Base-by-base conservation (phyloP, 441 rosid genomes). In the Croton setiger region DNA sequence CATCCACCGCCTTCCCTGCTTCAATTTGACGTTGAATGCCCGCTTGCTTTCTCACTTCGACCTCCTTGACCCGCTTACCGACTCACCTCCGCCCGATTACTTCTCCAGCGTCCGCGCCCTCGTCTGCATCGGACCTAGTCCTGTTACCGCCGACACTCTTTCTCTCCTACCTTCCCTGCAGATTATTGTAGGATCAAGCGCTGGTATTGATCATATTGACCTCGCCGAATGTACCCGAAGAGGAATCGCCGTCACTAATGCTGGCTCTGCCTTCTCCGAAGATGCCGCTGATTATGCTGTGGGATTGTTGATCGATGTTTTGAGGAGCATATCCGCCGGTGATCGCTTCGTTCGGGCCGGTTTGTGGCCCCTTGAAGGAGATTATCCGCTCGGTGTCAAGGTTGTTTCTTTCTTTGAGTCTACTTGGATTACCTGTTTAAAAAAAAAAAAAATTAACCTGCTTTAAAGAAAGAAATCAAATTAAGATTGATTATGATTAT, bases 251-350 rank as follows among this genome's bases (percentile, higher is more conserved):
- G 79, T 84, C 36, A 86, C 88, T 33, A 81, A 69, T 43, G 80
- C 83, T 20, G 68, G 86, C 35, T 1, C 55, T 13, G 84, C 85
- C 45, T 87, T 80, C 75, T 74, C 78, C 0, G 83, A 81, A 71
- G 86, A 84, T 20, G 81, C 20, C 9, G 88, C 88, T 2, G 91
- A 86, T 73, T 83, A 58, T 45, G 88, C 83, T 0, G 62, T 86
- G 39, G 83, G 67, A 27, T 57, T 86, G 69, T 64, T 84, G 70
- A 60, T 84, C 21, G 84, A 80, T 64, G 86, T 84, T 39, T 60
- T 82, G 47, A 62, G 87, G 75, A 72, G 80, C 39, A 39, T 84
- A 0, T 79, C 88, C 20, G 80, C 82, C 0, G 70, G 73, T 13
- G 72, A 83, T 43, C 80, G 86, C 55, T 81, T 56, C 71, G 76